Evolutionary conservation across 345 rosid species (phyloP).

Genomic region (Moricandia arvensis): DNA sequence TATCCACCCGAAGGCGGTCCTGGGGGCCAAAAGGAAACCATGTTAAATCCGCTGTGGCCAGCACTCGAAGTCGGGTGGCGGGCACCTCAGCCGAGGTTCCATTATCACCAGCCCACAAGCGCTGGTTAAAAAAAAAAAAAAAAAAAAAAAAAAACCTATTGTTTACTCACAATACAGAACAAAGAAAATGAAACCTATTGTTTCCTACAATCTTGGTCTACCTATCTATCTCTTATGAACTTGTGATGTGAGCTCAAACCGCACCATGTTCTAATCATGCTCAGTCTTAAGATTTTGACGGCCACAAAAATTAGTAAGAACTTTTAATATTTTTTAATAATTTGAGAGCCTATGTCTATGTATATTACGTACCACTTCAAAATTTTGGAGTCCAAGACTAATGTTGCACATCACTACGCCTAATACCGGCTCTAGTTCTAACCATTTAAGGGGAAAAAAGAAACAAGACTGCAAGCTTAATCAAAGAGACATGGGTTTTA

Average conservation of each 20-base stretch:
- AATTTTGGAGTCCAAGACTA: too few species aligned
- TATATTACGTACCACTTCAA: too few species aligned
- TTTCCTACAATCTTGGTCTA: neutral
- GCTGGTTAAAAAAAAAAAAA: too few species aligned
- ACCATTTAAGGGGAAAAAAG: neutral
- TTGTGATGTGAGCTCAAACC: constrained; percentile 3
- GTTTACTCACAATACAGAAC: neutral
- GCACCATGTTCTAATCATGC: neutral
- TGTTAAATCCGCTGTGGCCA: too few species aligned
- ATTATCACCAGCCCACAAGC: too few species aligned
- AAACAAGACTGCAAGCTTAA: neutral
- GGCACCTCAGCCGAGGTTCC: too few species aligned
- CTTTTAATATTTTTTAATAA: too few species aligned
- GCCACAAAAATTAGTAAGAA: neutral
- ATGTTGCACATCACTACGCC: too few species aligned
- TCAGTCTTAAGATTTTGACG: neutral
- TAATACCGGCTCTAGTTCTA: neutral
- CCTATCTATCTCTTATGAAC: neutral
- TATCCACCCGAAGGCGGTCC: too few species aligned
- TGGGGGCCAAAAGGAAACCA: too few species aligned
- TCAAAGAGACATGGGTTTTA: constrained; percentile 7
- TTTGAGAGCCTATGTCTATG: too few species aligned
- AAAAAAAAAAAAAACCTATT: neutral
- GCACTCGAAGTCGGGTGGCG: too few species aligned
- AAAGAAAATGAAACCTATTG: neutral